Evolutionary conservation across 495 filamentous ascomycete species (phyloP).

Genomic region (Neurospora intermedia): DNA sequence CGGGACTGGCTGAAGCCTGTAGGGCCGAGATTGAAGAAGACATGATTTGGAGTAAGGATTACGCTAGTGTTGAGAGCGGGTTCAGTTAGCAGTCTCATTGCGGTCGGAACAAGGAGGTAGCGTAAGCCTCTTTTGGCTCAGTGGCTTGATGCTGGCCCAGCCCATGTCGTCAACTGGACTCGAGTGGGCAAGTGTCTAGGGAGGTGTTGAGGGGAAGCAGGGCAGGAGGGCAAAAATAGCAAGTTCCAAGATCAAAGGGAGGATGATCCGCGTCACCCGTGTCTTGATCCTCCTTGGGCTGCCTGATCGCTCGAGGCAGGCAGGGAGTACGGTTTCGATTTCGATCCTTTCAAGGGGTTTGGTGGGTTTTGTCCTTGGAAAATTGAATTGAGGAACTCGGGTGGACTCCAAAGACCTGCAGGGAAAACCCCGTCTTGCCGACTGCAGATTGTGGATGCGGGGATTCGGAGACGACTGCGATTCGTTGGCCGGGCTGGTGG

Average conservation of each 20-base stretch:
- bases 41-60: neutral
- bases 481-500: neutral
- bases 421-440: neutral
- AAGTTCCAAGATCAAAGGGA: neutral
- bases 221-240: neutral
- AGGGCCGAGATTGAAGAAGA: neutral
- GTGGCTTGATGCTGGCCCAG: neutral
- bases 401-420: neutral
- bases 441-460: neutral
- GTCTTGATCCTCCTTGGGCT: neutral
- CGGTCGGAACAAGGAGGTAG: neutral
- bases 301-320: neutral
- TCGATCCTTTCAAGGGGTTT: neutral
- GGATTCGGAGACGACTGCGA: neutral
- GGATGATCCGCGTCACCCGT: neutral
- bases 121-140: neutral
- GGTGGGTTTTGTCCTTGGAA: neutral
- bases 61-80: neutral
- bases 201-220: neutral
- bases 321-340: neutral
- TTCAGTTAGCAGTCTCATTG: neutral
- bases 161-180: neutral
- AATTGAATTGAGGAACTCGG: neutral
- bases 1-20: neutral
- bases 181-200: neutral